phyloP scores from a whole-genome alignment of 257 asterid species.

The Nicotiana undulata region DNA sequence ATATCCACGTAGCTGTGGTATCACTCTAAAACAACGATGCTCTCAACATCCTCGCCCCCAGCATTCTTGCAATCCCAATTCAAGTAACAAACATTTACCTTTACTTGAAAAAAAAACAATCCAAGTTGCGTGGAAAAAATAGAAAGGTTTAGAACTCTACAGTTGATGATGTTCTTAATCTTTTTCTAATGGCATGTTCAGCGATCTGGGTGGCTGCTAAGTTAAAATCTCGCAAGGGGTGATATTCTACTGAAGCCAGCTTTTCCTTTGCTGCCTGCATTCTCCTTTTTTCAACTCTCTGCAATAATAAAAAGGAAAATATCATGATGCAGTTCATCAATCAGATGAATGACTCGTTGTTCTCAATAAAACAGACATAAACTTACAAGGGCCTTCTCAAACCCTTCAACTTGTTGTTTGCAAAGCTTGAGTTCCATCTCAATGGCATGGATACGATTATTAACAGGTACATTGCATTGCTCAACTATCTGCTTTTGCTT shows the following conservation, averaged over 20 bases:
- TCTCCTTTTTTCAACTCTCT: constrained; percentile 51
- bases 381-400: constrained; percentile 62
- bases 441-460: constrained; percentile 49
- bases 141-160: constrained; percentile 5
- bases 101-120: neutral
- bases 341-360: neutral
- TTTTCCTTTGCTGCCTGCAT: constrained; percentile 46
- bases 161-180: constrained; percentile 28
- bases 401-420: constrained; percentile 62
- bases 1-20: too few species aligned
- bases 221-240: constrained; percentile 49
- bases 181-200: constrained; percentile 35
- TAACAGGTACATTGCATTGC: constrained; percentile 61
- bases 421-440: constrained; percentile 91
- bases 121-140: neutral
- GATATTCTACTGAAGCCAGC: constrained; percentile 64
- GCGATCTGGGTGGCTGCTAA: constrained; percentile 10
- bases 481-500: constrained; percentile 61
- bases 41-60: too few species aligned
- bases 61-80: neutral
- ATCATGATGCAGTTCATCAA: neutral
- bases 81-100: neutral
- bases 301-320: constrained; percentile 23
- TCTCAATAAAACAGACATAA: neutral
- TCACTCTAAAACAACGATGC: too few species aligned